A percentile compares a stretch with the other conserved stretches of the same genome.
Conservation (phyloP, 495 filamentous ascomycete species). For the Chaetomium cochliodes region DNA sequence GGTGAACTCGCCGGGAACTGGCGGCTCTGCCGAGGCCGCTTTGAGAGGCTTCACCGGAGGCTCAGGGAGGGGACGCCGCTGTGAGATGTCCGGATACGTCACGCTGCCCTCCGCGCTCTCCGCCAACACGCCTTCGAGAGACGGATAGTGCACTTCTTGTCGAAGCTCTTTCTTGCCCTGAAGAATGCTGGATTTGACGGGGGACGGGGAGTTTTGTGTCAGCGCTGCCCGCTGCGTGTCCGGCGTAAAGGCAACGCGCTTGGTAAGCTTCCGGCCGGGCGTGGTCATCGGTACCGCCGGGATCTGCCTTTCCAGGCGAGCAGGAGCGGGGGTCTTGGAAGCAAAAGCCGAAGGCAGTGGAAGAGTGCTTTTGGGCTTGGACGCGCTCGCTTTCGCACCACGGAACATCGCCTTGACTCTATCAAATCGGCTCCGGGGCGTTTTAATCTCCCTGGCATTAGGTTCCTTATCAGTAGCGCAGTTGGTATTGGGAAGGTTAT, state of each 20-base stretch:
- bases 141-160: constrained; percentile 38
- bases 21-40: constrained; percentile 31
- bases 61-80: constrained; percentile 35
- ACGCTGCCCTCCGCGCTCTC: constrained; percentile 33
- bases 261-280: constrained; percentile 45
- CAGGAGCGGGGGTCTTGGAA: constrained; percentile 46
- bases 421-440: constrained; percentile 45
- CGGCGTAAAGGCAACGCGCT: constrained; percentile 51
- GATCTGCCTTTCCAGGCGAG: constrained; percentile 44
- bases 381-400: constrained; percentile 39
- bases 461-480: constrained; percentile 22
- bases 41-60: constrained; percentile 33
- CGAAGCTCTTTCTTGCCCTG: constrained; percentile 39
- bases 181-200: constrained; percentile 48
- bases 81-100: constrained; percentile 50
- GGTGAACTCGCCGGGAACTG: constrained; percentile 56
- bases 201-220: constrained; percentile 48
- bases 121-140: constrained; percentile 34
- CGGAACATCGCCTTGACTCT: constrained; percentile 52
- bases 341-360: constrained; percentile 37
- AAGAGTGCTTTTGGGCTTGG: constrained; percentile 42
- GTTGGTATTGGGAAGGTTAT: constrained; percentile 27
- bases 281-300: constrained; percentile 49
- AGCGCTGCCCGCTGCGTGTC: constrained; percentile 40
- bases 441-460: constrained; percentile 34